Percentiles rank a stretch among this genome's conserved stretches.
phyloP scores from a whole-genome alignment of 2,329 filamentous ascomycete genomes.

The Fusarium camptoceras region DNA sequence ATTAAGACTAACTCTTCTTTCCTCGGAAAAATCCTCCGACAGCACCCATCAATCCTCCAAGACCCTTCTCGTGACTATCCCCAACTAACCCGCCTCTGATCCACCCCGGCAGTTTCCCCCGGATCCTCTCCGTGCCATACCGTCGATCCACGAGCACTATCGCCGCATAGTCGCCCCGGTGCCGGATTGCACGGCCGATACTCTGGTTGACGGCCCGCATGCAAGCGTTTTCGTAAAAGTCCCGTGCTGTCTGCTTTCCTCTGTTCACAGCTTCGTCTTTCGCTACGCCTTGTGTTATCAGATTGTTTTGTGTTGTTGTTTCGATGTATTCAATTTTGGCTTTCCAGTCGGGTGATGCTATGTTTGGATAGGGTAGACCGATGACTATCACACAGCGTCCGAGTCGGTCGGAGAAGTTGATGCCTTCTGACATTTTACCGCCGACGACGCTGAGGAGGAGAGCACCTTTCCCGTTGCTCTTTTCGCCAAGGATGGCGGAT shows the following conservation, averaged over 20 bases:
- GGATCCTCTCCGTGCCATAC: constrained; percentile 80
- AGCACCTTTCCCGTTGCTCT: constrained; percentile 66
- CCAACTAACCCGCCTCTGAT: constrained; percentile 76
- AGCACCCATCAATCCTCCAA: constrained; percentile 70
- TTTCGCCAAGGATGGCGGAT: constrained; percentile 68
- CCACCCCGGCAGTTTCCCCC: constrained; percentile 87
- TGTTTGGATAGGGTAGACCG: constrained; percentile 92
- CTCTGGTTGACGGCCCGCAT: constrained; percentile 98
- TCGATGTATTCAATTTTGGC: constrained; percentile 91
- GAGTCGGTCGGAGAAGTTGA: constrained; percentile 94
- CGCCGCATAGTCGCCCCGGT: constrained; percentile 87
- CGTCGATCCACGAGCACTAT: constrained; percentile 87
- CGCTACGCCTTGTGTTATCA: constrained; percentile 44
- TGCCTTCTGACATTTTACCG: constrained; percentile 95
- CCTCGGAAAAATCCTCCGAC: constrained; percentile 69
- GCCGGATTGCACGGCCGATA: constrained; percentile 91
- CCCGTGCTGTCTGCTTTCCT: constrained; percentile 71
- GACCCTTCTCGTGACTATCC: constrained; percentile 61
- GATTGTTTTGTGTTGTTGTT: constrained; percentile 59
- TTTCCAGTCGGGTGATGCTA: constrained; percentile 90
- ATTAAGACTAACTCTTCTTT: constrained; percentile 52
- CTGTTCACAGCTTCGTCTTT: constrained; percentile 44
- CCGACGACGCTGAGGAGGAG: constrained; percentile 91
- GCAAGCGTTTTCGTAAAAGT: constrained; percentile 93
- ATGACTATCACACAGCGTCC: constrained; percentile 93